Percentiles rank a stretch among this genome's conserved stretches.
phyloP scores from a whole-genome alignment of 2,329 filamentous ascomycete genomes.

The Coniochaeta pulveracea region DNA sequence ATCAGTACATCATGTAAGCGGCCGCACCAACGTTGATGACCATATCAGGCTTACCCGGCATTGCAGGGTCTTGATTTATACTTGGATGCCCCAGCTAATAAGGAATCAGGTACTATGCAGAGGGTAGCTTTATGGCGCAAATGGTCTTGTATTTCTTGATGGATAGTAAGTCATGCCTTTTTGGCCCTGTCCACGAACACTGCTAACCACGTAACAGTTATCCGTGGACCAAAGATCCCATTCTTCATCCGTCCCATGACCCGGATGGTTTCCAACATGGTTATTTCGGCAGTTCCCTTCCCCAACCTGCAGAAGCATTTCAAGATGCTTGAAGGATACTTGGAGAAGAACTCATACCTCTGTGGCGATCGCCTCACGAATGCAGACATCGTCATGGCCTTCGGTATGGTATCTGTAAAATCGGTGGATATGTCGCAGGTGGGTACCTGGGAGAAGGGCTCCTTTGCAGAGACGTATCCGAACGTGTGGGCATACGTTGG shows the following conservation, averaged over 20 bases:
- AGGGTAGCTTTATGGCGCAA: slow-evolving; percentile 71
- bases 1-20: slow-evolving; percentile 41
- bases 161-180: slow-evolving; percentile 22
- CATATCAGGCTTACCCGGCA: no score
- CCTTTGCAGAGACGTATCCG: slow-evolving; percentile 22
- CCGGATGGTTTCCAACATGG: slow-evolving; percentile 28
- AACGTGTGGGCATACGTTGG: slow-evolving; percentile 34
- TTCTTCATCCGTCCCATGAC: slow-evolving; percentile 44
- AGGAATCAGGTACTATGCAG: slow-evolving; percentile 80
- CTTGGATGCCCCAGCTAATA: no score
- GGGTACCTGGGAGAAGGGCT: slow-evolving; percentile 23
- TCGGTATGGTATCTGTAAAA: slow-evolving; percentile 34
- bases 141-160: slow-evolving; percentile 55
- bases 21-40: no score
- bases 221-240: slow-evolving; percentile 34
- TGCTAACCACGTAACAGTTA: slow-evolving; percentile 16
- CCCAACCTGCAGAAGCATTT: slow-evolving; percentile 38
- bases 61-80: no score
- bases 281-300: slow-evolving; percentile 28
- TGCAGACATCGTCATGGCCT: slow-evolving; percentile 43
- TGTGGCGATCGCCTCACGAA: slow-evolving; percentile 32
- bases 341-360: slow-evolving; percentile 18
- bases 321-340: slow-evolving; percentile 35
- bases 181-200: background rate
- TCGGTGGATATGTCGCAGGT: slow-evolving; percentile 25